Conservation (phyloP, 441 rosid genomes). For the Rhodomyrtus psidioides region DNA sequence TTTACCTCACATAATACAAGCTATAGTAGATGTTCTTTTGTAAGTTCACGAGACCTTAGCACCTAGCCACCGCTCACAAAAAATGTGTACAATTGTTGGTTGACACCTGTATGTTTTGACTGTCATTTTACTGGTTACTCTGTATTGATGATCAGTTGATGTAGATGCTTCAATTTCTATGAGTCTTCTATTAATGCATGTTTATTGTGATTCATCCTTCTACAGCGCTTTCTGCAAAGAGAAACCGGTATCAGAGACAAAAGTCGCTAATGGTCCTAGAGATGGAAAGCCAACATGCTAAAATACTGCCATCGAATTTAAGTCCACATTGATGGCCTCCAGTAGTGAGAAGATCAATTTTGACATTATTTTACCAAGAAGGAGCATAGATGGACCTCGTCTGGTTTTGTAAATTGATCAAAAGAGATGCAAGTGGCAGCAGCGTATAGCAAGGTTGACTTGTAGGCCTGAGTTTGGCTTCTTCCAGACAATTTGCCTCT, state of each 20-base stretch:
- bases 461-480: not conserved
- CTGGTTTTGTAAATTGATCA: not conserved
- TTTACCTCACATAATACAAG: not conserved
- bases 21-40: not conserved
- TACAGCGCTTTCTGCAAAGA: conserved; percentile 82
- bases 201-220: not conserved
- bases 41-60: not conserved
- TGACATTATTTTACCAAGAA: not conserved
- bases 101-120: not conserved
- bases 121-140: not conserved
- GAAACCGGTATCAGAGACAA: conserved; percentile 87
- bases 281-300: conserved; percentile 96
- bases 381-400: not conserved
- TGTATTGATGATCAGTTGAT: not conserved
- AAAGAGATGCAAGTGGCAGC: not conserved
- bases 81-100: not conserved
- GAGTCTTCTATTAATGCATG: not conserved
- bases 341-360: not conserved
- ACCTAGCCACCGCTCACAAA: not conserved
- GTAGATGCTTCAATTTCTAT: not conserved
- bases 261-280: conserved; percentile 88
- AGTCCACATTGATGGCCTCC: conserved; percentile 38
- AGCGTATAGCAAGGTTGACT: not conserved
- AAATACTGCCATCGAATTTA: conserved; percentile 69
- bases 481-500: not conserved